phyloP scores from a whole-genome alignment of 2,329 filamentous ascomycete species.

The Fusarium avenaceum region DNA sequence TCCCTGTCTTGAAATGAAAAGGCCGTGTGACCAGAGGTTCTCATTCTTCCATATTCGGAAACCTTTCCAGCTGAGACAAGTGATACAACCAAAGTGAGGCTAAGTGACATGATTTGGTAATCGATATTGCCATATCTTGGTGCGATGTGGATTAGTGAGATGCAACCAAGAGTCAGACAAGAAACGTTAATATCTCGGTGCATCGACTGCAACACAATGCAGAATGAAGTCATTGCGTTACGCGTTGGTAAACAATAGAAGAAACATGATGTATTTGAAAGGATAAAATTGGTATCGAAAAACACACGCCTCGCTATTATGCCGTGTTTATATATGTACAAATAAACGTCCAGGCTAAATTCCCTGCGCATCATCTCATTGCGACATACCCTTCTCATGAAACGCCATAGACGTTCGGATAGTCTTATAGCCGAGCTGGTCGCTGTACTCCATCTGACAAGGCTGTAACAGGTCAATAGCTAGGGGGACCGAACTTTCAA shows the following conservation, averaged over 20 bases:
- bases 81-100: no score
- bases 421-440: neutral
- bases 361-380: neutral
- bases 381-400: neutral
- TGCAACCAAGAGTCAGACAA: no score
- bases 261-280: neutral
- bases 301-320: slow-evolving; percentile 13
- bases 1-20: no score
- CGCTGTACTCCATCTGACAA: neutral
- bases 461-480: neutral
- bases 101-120: no score
- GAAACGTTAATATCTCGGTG: neutral
- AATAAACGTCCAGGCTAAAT: neutral
- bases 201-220: neutral
- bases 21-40: no score
- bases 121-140: no score
- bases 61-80: no score
- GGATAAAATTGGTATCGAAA: neutral
- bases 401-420: neutral
- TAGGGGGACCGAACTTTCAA: neutral
- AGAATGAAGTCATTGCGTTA: neutral
- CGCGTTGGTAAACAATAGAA: neutral
- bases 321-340: neutral
- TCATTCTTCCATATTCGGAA: no score
- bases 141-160: no score